Conservation (phyloP, 768 basidiomycete species). For the Lactarius tabidus region DNA sequence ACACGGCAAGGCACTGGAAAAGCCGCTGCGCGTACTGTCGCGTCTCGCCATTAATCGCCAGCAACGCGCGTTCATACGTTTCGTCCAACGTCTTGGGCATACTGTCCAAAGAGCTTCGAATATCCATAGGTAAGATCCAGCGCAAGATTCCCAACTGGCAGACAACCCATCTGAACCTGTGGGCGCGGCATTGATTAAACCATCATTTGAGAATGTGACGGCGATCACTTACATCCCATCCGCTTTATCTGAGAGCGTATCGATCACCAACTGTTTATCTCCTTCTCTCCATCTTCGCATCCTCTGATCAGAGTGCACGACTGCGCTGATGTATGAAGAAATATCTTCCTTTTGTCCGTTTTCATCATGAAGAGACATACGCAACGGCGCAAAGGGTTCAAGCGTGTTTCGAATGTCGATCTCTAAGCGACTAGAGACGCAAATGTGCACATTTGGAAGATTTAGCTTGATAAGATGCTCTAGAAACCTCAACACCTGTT, state of each 20-base stretch:
- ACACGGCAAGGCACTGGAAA: too few relatives aligned
- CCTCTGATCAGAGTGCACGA: background rate
- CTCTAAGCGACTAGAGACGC: slow-evolving; percentile 5
- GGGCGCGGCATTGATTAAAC: too few relatives aligned
- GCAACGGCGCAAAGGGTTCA: background rate
- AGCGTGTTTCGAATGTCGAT: background rate
- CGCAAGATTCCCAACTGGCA: too few relatives aligned
- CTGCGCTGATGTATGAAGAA: background rate
- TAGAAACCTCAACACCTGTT: background rate
- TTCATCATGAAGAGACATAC: slow-evolving; percentile 1
- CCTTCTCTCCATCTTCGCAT: background rate
- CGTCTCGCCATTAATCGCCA: too few relatives aligned
- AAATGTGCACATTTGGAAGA: background rate
- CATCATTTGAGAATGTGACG: background rate
- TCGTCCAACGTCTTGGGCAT: too few relatives aligned
- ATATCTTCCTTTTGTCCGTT: slow-evolving; percentile 1
- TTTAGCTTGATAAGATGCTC: background rate
- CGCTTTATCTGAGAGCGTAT: background rate
- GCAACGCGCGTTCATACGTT: too few relatives aligned
- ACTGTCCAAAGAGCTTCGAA: too few relatives aligned
- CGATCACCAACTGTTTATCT: background rate
- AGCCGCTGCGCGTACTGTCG: too few relatives aligned
- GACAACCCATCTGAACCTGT: too few relatives aligned
- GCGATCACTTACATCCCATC: background rate
- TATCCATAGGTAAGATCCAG: too few relatives aligned